Conservation (phyloP, 2,329 filamentous ascomycete genomes). For the Colletotrichum brevisporum region DNA sequence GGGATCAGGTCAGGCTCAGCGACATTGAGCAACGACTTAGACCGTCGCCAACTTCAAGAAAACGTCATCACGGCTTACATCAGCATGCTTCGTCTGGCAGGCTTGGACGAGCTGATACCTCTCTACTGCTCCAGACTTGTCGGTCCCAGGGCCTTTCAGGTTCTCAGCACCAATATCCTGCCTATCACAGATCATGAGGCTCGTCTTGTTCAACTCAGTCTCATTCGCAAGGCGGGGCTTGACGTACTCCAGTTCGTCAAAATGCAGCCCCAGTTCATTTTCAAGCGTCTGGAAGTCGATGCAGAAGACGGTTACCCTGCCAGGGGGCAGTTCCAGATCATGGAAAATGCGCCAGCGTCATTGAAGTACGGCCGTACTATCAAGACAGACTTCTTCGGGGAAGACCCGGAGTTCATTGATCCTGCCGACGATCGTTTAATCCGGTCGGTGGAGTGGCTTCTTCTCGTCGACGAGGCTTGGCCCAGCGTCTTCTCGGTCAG, state of each 20-base stretch:
- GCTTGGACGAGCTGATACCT: slow-evolving; percentile 84
- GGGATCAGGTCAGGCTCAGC: slow-evolving; percentile 52
- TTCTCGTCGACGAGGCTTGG: slow-evolving; percentile 81
- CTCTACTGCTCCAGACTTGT: slow-evolving; percentile 88
- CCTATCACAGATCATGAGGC: slow-evolving; percentile 76
- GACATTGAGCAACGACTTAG: slow-evolving; percentile 50
- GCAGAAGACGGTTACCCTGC: slow-evolving; percentile 50
- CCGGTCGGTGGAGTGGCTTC: slow-evolving; percentile 86
- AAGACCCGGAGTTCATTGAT: slow-evolving; percentile 67
- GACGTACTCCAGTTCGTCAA: slow-evolving; percentile 81
- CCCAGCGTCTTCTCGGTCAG: slow-evolving; percentile 77
- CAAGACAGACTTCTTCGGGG: slow-evolving; percentile 78
- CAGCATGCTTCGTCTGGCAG: slow-evolving; percentile 79
- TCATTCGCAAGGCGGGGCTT: slow-evolving; percentile 83
- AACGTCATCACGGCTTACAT: slow-evolving; percentile 88
- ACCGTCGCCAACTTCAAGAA: slow-evolving; percentile 70
- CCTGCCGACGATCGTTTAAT: slow-evolving; percentile 80
- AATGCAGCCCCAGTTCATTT: slow-evolving; percentile 71
- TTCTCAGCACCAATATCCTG: slow-evolving; percentile 83
- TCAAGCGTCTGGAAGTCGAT: slow-evolving; percentile 60
- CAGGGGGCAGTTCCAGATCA: slow-evolving; percentile 64
- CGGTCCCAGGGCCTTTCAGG: slow-evolving; percentile 74
- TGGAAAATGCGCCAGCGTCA: slow-evolving; percentile 64
- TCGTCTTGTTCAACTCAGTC: slow-evolving; percentile 76
- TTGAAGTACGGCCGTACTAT: slow-evolving; percentile 75